Percentiles rank a stretch among this genome's conserved stretches.
Conservation (phyloP, 805 yeast genomes). For the Schwanniomyces sp. region DNA sequence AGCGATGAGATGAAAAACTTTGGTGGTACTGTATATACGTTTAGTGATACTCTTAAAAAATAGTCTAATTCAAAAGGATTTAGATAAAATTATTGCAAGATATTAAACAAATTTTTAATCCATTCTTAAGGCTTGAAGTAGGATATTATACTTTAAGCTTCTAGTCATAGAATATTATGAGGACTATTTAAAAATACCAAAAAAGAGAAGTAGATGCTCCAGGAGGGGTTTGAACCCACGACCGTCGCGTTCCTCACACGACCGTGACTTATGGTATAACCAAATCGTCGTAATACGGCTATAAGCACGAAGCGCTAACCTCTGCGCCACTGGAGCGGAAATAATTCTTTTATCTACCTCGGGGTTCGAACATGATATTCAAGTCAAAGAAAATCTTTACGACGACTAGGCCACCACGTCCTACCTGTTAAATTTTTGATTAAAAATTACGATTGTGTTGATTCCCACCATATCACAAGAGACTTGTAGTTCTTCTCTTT, state of each 20-base stretch:
- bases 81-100: too few species aligned
- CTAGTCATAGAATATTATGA: too few species aligned
- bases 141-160: too few species aligned
- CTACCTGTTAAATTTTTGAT: too few species aligned
- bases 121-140: background rate
- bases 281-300: constrained; percentile 44
- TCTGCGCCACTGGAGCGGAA: constrained; percentile 50
- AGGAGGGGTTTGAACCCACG: constrained; percentile 57
- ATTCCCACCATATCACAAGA: too few species aligned
- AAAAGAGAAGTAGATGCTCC: constrained; percentile 40
- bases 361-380: too few species aligned
- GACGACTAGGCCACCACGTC: too few species aligned
- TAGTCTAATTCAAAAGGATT: too few species aligned
- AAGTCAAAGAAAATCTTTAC: too few species aligned
- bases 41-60: too few species aligned
- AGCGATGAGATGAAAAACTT: constrained; percentile 11
- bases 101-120: background rate
- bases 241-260: constrained; percentile 58
- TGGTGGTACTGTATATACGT: constrained; percentile 6
- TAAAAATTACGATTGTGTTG: too few species aligned
- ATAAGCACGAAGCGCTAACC: constrained; percentile 58
- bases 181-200: constrained; percentile 18
- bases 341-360: constrained; percentile 3
- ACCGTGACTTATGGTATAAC: constrained; percentile 50
- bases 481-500: too few species aligned